A percentile compares a stretch with the other conserved stretches of the same genome.
These are phyloP conservation scores for Arthroderma sp. DNA, from an alignment of 2,329 filamentous ascomycete species.

Conservation along the genomic window DNA sequence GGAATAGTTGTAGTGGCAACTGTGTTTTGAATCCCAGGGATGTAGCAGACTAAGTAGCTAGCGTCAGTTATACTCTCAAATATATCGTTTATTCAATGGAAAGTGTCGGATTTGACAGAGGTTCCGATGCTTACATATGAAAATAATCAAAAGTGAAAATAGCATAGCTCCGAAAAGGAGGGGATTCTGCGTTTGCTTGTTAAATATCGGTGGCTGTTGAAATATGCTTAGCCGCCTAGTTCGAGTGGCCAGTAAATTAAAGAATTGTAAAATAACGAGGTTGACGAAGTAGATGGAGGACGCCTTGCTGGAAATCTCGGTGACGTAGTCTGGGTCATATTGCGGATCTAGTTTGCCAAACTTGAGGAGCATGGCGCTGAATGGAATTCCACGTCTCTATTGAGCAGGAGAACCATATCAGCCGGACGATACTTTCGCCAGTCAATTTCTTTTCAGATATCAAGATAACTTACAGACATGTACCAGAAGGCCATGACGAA, in stretches of 20 bases:
- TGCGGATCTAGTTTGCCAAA: constrained; percentile 45
- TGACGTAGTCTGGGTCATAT: constrained; percentile 45
- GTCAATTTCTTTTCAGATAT: constrained; percentile 11
- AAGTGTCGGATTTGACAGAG: neutral
- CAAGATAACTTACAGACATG: constrained; percentile 24
- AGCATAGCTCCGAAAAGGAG: constrained; percentile 58
- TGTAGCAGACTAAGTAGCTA: constrained; percentile 40
- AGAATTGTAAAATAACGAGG: constrained; percentile 62
- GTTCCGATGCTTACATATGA: constrained; percentile 45
- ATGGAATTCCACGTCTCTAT: constrained; percentile 48
- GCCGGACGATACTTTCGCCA: constrained; percentile 30
- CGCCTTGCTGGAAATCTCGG: constrained; percentile 48
- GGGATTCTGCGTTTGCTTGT: constrained; percentile 52
- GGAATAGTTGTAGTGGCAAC: constrained; percentile 53
- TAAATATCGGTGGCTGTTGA: constrained; percentile 58
- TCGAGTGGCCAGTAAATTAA: constrained; percentile 59
- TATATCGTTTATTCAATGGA: no score
- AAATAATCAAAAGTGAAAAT: constrained; percentile 56
- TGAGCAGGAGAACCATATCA: constrained; percentile 17
- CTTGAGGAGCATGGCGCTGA: constrained; percentile 54
- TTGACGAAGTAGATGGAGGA: constrained; percentile 70
- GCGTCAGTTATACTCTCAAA: constrained; percentile 13
- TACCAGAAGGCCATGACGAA: constrained; percentile 60
- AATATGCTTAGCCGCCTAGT: constrained; percentile 56
- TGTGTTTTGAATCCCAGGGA: constrained; percentile 50